Percentiles rank a stretch among this genome's conserved stretches.
phyloP scores from a whole-genome alignment of 257 asterid genomes.

The Gynochthodes officinalis region DNA sequence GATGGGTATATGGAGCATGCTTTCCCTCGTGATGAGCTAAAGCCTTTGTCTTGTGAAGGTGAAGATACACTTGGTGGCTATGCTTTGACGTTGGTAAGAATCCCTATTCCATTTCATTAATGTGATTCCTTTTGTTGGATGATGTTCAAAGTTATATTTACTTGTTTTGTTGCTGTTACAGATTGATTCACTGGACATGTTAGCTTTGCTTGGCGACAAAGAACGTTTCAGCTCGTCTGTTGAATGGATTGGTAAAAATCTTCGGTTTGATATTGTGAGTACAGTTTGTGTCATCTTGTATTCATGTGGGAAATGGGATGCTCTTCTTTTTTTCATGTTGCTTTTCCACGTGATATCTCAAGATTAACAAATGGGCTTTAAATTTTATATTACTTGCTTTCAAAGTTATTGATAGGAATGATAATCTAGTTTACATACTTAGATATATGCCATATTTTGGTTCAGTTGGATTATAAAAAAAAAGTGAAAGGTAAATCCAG shows the following conservation, averaged over 20 bases:
- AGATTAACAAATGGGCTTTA: neutral
- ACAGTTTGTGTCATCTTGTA: slow-evolving; percentile 25
- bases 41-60: slow-evolving; percentile 93
- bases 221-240: slow-evolving; percentile 77
- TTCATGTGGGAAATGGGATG: slow-evolving; percentile 1
- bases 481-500: neutral
- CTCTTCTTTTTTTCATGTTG: neutral
- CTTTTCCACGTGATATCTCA: neutral
- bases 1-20: slow-evolving; percentile 92
- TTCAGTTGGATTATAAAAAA: neutral
- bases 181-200: slow-evolving; percentile 93
- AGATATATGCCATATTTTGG: neutral
- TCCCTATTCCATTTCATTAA: slow-evolving; percentile 1
- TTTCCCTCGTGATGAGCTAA: slow-evolving; percentile 87
- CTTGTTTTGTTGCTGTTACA: slow-evolving; percentile 27
- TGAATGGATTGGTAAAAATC: slow-evolving; percentile 99
- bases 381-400: neutral
- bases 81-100: slow-evolving; percentile 84
- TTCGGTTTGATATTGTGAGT: slow-evolving; percentile 99
- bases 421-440: neutral
- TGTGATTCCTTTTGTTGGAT: slow-evolving; percentile 9
- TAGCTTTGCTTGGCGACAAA: slow-evolving; percentile 92
- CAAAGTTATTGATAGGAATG: neutral
- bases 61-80: slow-evolving; percentile 99
- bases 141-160: slow-evolving; percentile 9